Conservation (phyloP, 306 rosid genomes). For the Casuarina equisetifolia region DNA sequence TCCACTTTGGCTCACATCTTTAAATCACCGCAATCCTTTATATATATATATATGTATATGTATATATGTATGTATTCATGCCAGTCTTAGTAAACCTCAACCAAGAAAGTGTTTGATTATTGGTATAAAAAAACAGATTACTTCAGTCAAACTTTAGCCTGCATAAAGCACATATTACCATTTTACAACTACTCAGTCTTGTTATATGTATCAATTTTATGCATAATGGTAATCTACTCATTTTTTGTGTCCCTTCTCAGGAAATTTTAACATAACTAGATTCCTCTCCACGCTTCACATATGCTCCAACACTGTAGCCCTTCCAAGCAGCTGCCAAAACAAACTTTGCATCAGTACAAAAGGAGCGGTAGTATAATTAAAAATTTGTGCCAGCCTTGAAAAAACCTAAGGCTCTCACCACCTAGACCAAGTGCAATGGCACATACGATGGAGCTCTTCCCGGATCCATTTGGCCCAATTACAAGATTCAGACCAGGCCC, state of each 20-base stretch:
- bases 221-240: constrained; percentile 52
- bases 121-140: constrained; percentile 4
- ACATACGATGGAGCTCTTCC: constrained; percentile 95
- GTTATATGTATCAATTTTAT: constrained; percentile 68
- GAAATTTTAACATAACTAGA: constrained; percentile 68
- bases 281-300: constrained; percentile 88
- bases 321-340: constrained; percentile 72
- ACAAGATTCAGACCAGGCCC: constrained; percentile 89
- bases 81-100: constrained; percentile 15
- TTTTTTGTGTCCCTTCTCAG: constrained; percentile 68
- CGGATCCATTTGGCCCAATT: constrained; percentile 95
- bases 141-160: neutral
- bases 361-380: constrained; percentile 5
- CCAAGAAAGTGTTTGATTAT: constrained; percentile 19
- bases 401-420: constrained; percentile 92
- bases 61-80: neutral
- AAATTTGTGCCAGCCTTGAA: constrained; percentile 6
- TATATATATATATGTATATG: too few species aligned
- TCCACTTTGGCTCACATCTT: neutral
- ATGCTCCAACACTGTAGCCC: constrained; percentile 78
- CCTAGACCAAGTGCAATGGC: constrained; percentile 97
- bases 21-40: neutral
- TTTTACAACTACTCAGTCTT: constrained; percentile 85
- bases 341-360: constrained; percentile 26
- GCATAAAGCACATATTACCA: constrained; percentile 40